A percentile compares a stretch with the other conserved stretches of the same genome.
Conservation (phyloP, 768 basidiomycete species). For the Leucocoprinus birnbaumii region DNA sequence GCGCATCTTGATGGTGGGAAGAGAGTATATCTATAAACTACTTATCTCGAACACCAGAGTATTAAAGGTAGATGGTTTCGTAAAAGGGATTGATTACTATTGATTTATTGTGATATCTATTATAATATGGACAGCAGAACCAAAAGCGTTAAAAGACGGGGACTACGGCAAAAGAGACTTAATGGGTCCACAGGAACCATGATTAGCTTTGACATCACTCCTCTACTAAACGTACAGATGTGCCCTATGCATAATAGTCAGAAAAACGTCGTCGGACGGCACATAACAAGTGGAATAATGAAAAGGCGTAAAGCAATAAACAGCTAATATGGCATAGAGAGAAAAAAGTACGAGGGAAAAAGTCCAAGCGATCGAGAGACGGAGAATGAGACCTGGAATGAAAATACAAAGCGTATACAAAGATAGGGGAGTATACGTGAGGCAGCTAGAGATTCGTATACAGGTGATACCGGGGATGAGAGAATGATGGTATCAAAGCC, state of each 20-base stretch:
- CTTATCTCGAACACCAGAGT: background rate
- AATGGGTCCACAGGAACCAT: background rate
- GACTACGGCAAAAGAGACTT: background rate
- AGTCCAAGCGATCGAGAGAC: background rate
- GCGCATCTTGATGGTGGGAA: background rate
- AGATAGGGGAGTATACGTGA: slow-evolving; percentile 3
- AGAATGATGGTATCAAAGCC: slow-evolving; percentile 2
- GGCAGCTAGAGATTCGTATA: background rate
- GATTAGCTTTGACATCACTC: background rate
- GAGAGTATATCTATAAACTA: background rate
- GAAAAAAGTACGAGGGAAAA: background rate
- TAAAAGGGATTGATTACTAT: background rate
- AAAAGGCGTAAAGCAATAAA: background rate
- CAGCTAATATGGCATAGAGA: background rate
- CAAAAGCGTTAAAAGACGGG: too few relatives aligned
- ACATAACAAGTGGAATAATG: background rate
- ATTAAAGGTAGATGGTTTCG: background rate
- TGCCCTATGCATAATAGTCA: slow-evolving; percentile 4
- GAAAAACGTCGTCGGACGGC: background rate
- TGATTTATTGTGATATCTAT: background rate
- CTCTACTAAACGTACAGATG: slow-evolving; percentile 11
- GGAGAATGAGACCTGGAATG: too few relatives aligned
- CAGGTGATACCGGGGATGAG: background rate
- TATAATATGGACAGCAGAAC: too few relatives aligned
- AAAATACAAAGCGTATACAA: slow-evolving; percentile 11